Evolutionary conservation across 257 asterid species (phyloP).

Genomic region (Solanum chaucha): DNA sequence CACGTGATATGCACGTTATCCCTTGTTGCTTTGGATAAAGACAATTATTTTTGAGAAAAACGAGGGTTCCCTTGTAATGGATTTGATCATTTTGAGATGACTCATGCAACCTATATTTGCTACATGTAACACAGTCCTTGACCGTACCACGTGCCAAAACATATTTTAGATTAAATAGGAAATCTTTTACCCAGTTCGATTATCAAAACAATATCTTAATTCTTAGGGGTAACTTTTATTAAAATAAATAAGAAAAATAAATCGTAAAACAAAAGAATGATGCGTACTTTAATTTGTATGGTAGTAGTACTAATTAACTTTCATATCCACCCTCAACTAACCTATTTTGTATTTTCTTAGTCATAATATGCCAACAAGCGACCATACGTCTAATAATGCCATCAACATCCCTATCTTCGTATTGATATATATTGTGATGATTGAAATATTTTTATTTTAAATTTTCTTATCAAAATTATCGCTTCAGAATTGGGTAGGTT

Average conservation of each 20-base stretch:
- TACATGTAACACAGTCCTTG: neutral
- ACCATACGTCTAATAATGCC: no score
- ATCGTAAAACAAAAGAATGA: neutral
- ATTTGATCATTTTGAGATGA: neutral
- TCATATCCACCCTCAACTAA: neutral
- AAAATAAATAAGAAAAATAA: no score
- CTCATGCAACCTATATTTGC: neutral
- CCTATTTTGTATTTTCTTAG: neutral
- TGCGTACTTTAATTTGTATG: neutral
- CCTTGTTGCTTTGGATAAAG: neutral
- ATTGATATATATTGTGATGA: no score
- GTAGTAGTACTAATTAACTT: neutral
- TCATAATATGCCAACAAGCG: neutral
- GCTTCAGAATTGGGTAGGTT: fast-evolving
- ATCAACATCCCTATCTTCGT: neutral
- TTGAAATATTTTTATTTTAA: no score
- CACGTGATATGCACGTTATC: neutral
- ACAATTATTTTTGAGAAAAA: neutral
- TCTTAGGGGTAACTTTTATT: neutral
- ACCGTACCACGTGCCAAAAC: neutral
- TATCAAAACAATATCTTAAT: no score
- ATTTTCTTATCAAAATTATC: no score
- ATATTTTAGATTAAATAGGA: no score
- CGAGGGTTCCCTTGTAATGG: neutral
- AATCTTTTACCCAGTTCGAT: no score